phyloP scores from a whole-genome alignment of 768 basidiomycete species.

The Leccinum longicurvipes region DNA sequence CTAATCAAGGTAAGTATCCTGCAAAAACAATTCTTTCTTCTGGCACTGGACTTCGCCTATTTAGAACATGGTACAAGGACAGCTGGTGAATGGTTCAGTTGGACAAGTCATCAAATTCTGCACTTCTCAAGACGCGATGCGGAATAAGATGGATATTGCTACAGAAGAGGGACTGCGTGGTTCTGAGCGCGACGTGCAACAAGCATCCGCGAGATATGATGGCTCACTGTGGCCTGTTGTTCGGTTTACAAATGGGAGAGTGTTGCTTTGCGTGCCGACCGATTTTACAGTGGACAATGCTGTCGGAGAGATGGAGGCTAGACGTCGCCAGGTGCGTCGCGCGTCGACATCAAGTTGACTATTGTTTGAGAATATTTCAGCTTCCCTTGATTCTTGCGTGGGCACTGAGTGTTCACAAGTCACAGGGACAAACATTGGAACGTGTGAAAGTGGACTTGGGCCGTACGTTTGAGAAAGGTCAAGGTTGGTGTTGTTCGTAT shows the following conservation, averaged over 20 bases:
- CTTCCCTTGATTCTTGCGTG: slow-evolving; percentile 72
- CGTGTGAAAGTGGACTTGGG: slow-evolving; percentile 77
- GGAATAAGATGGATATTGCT: slow-evolving; percentile 36
- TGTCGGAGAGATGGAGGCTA: slow-evolving; percentile 55
- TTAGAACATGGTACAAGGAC: slow-evolving; percentile 67
- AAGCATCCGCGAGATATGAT: slow-evolving; percentile 16
- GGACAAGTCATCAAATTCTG: slow-evolving; percentile 52
- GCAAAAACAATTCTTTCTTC: not conserved
- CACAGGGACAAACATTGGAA: slow-evolving; percentile 85
- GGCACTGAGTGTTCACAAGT: slow-evolving; percentile 87
- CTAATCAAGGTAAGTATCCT: slow-evolving; percentile 54
- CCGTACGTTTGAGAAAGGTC: slow-evolving; percentile 76
- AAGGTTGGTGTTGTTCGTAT: slow-evolving; percentile 44
- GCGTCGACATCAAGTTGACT: not conserved
- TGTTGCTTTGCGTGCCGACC: slow-evolving; percentile 47
- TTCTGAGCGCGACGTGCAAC: slow-evolving; percentile 23
- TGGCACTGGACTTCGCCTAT: not conserved
- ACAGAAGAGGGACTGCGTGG: slow-evolving; percentile 33
- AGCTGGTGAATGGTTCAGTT: slow-evolving; percentile 68
- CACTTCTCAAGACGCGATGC: slow-evolving; percentile 41
- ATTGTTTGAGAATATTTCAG: slow-evolving; percentile 32
- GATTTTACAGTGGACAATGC: slow-evolving; percentile 66
- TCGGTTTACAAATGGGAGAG: slow-evolving; percentile 48
- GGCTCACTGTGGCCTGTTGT: slow-evolving; percentile 57
- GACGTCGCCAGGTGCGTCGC: slow-evolving; percentile 49